A percentile compares a stretch with the other conserved stretches of the same genome.
These are phyloP conservation scores for Alternaria panax DNA, from an alignment of 2,329 filamentous ascomycete genomes.

Conservation along the genomic window DNA sequence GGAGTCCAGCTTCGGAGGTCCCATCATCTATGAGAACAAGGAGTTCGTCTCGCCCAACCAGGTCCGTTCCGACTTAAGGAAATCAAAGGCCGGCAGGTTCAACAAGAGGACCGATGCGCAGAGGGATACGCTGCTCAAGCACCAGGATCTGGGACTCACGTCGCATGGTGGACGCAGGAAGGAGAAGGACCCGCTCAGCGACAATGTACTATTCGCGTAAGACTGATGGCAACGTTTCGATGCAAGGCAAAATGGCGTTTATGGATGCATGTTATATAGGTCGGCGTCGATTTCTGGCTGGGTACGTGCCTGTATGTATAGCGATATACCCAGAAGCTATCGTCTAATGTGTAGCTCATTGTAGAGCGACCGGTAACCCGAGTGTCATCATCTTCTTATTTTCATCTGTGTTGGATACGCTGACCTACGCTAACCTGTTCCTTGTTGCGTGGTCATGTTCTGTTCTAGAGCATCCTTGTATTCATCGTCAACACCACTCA, in stretches of 20 bases:
- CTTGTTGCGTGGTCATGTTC: conserved; percentile 40
- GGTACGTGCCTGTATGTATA: conserved; percentile 19
- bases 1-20: conserved; percentile 92
- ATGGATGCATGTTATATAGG: conserved; percentile 12
- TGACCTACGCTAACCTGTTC: not conserved
- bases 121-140: conserved; percentile 76
- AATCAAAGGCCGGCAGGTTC: conserved; percentile 78
- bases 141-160: conserved; percentile 76
- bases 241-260: conserved; percentile 28
- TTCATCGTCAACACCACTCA: conserved; percentile 51
- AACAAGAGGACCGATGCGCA: conserved; percentile 77
- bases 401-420: not conserved
- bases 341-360: conserved; percentile 20
- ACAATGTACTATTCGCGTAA: conserved; percentile 77
- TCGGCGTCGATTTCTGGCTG: conserved; percentile 12
- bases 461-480: conserved; percentile 47
- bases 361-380: conserved; percentile 7
- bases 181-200: conserved; percentile 75
- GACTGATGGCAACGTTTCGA: conserved; percentile 8
- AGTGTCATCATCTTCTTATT: not conserved
- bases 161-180: conserved; percentile 69
- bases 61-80: conserved; percentile 80
- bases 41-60: conserved; percentile 97
- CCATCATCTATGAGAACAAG: conserved; percentile 98
- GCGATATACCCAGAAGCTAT: conserved; percentile 35